Evolutionary conservation across 306 rosid genomes (phyloP).

Genomic region (Macrotyloma uniflorum): DNA sequence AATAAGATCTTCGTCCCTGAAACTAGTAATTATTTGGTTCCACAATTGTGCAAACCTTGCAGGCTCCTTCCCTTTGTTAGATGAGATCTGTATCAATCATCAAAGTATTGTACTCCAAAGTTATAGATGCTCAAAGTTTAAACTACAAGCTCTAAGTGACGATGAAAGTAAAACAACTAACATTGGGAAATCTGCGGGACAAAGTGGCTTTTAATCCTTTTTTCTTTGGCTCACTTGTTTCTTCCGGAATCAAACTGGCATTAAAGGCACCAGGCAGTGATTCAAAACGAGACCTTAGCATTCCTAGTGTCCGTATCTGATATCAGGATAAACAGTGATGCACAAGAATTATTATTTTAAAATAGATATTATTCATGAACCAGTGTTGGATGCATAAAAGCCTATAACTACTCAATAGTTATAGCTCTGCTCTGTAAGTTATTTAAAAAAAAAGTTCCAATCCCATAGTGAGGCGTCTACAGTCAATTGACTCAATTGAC

Average conservation of each 20-base stretch:
- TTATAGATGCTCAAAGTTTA: slow-evolving; percentile 14
- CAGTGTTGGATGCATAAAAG: not conserved
- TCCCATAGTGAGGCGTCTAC: not conserved
- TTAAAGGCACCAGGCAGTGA: slow-evolving; percentile 95
- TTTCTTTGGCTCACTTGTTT: slow-evolving; percentile 76
- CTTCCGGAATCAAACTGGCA: slow-evolving; percentile 78
- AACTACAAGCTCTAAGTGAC: slow-evolving; percentile 13
- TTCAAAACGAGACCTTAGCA: slow-evolving; percentile 95
- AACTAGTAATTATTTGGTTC: slow-evolving; percentile 92
- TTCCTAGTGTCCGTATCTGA: slow-evolving; percentile 97
- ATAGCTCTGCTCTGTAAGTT: not conserved
- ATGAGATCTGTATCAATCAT: slow-evolving; percentile 53
- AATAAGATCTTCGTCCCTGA: slow-evolving; percentile 98
- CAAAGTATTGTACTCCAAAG: slow-evolving; percentile 12
- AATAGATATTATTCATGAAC: not conserved
- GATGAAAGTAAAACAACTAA: slow-evolving; percentile 23
- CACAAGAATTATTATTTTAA: not conserved
- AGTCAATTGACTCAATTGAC: not conserved
- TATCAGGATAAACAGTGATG: slow-evolving; percentile 38
- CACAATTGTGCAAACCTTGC: slow-evolving; percentile 98
- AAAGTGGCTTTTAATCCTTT: slow-evolving; percentile 89
- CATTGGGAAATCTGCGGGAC: slow-evolving; percentile 67
- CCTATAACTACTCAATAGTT: not conserved
- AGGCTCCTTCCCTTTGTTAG: slow-evolving; percentile 80
- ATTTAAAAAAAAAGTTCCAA: not conserved